Base-by-base conservation (phyloP, 345 rosid genomes). In the Aquilaria yunnanensis region DNA sequence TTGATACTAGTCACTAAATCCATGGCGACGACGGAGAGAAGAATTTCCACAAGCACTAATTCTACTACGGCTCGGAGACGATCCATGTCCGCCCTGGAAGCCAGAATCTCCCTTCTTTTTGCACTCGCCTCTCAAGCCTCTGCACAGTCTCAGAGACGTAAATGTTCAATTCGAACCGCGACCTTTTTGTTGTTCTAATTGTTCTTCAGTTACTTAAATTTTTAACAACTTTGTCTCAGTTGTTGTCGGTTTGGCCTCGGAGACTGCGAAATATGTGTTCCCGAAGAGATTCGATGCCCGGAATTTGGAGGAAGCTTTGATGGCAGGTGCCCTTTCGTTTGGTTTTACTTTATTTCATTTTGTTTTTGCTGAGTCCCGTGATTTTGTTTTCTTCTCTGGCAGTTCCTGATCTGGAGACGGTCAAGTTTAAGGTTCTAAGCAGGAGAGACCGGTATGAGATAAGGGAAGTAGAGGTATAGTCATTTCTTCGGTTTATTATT, bases 371-470 rank as follows among this genome's bases (percentile, higher is more conserved):
- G 0, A 14, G 2, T 50, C 52, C 0, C n/a, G 33, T 14, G 55
- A 30, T 43, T 56, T 11, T 4, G 30, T 16, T 57, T 56, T 6
- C 68, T 37, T 37, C 7, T 37, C 43, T 37, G 43, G 4, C 65
- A 91, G 96, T 91, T 70, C 96, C 98, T 10, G 88, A 92, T 82
- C 87, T 92, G 2, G 98, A 89, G 82, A 81, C 96, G 0, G 75
- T 89, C 73, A 67, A 81, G 14, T 93, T 75, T 59, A 80, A 59
- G 74, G 87, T 93, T 60, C 59, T 84, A 66, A 68, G 77, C 5
- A 79, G 77, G 75, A 78, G 77, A 56, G 83, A 84, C 9, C 64
- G 54, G 62, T 93, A 85, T 68, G 98, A 89, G 84, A 83, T 89
- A 37, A 80, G 97, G 79, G 84, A 84, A 80, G 86, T 86, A 16